A percentile compares a stretch with the other conserved stretches of the same genome.
Evolutionary conservation across 352 stramenopile genomes (phyloP).

Genomic region (Phytophthora pistaciae): DNA sequence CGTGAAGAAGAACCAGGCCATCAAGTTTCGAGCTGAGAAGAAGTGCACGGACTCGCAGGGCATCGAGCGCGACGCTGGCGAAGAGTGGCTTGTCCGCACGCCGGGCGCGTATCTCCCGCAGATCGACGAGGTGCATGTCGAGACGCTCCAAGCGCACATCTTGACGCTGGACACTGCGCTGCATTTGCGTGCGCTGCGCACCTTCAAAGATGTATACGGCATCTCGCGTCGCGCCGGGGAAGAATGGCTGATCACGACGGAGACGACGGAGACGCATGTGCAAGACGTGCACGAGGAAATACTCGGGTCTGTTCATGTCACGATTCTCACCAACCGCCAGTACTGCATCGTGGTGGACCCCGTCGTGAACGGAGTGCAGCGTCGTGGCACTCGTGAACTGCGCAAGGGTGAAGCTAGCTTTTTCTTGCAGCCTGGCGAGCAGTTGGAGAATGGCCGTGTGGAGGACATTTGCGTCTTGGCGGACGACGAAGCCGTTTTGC

Average conservation of each 20-base stretch:
- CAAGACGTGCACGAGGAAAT: conserved; percentile 85
- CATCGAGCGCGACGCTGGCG: conserved; percentile 67
- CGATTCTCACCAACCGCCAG: conserved; percentile 82
- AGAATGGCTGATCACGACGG: conserved; percentile 81
- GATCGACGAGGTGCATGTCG: conserved; percentile 78
- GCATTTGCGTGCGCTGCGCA: conserved; percentile 70
- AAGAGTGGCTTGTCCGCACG: conserved; percentile 84
- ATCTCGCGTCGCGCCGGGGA: conserved; percentile 77
- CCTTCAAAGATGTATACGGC: conserved; percentile 81
- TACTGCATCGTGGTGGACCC: conserved; percentile 87
- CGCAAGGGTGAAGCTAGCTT: conserved; percentile 79
- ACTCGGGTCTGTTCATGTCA: conserved; percentile 62
- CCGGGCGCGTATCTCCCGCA: conserved; percentile 79
- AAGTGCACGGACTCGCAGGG: conserved; percentile 79
- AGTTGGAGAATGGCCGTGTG: conserved; percentile 67
- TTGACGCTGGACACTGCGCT: conserved; percentile 73
- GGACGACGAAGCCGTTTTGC: conserved; percentile 81
- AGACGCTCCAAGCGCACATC: conserved; percentile 68
- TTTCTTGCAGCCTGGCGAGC: conserved; percentile 75
- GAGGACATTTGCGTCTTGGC: conserved; percentile 75
- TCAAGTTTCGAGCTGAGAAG: conserved; percentile 86
- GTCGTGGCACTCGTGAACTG: conserved; percentile 74
- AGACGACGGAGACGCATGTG: conserved; percentile 79
- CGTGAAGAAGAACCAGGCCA: conserved; percentile 82
- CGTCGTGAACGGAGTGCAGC: conserved; percentile 69